Percentiles rank a stretch among this genome's conserved stretches.
Evolutionary conservation across 2,329 filamentous ascomycete genomes (phyloP).

Genomic region (Westerdykella sp.): DNA sequence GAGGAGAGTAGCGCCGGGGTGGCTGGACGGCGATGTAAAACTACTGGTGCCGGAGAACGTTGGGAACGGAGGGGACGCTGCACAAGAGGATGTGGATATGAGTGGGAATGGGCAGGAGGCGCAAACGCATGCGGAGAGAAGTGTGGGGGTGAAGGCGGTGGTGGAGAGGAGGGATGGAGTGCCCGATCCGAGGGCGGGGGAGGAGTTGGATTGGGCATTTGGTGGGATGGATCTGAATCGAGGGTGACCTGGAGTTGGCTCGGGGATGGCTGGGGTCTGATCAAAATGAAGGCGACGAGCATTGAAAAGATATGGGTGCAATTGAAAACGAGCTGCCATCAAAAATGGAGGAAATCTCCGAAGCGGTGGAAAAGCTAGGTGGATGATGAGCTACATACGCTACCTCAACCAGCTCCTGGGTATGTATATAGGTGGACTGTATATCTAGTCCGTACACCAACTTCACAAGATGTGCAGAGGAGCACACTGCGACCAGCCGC

Average conservation of each 20-base stretch:
- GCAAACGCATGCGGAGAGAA: conserved; percentile 11
- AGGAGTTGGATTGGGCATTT: conserved; percentile 59
- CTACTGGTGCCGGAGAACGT: conserved; percentile 60
- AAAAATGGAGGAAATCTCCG: no score
- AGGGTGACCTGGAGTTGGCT: background rate
- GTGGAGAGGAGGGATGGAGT: conserved; percentile 33
- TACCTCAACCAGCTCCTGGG: no score
- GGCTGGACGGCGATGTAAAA: conserved; percentile 63
- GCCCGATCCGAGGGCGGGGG: conserved; percentile 49
- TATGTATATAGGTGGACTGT: no score
- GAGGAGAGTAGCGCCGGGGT: conserved; percentile 70
- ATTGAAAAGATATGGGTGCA: no score
- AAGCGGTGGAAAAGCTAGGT: no score
- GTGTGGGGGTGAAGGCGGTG: conserved; percentile 18
- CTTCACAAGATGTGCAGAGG: no score
- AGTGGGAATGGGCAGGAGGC: conserved; percentile 12
- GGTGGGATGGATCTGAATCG: conserved; percentile 55
- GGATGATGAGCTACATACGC: no score
- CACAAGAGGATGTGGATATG: conserved; percentile 44
- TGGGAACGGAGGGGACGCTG: conserved; percentile 40
- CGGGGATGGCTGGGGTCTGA: background rate
- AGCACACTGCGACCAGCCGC: conserved; percentile 16
- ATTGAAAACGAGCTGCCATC: no score
- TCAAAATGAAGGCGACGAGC: background rate
- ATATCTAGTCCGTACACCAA: no score